These are phyloP conservation scores for Hypomontagnella submonticulosa DNA, from an alignment of 495 filamentous ascomycete species.

Conservation along the genomic window DNA sequence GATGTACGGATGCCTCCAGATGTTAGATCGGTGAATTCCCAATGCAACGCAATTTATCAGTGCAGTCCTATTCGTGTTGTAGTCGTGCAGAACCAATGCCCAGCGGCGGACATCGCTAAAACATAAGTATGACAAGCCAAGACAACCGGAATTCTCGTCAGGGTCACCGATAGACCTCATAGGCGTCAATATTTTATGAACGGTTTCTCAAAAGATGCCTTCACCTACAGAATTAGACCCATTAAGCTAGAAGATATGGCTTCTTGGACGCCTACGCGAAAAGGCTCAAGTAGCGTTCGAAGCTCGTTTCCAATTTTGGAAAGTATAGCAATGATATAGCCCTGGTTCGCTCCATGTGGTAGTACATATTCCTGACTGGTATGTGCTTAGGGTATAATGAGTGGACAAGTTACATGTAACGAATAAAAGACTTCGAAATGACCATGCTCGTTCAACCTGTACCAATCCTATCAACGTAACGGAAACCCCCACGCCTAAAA, in stretches of 20 bases:
- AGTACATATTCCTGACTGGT: slow-evolving; percentile 24
- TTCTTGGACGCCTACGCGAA: slow-evolving; percentile 21
- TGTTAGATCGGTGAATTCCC: not conserved
- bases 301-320: slow-evolving; percentile 45
- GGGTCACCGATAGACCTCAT: not conserved
- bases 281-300: slow-evolving; percentile 29
- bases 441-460: slow-evolving; percentile 9
- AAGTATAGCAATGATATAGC: slow-evolving; percentile 38
- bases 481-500: slow-evolving; percentile 42
- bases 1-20: not conserved
- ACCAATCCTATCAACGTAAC: slow-evolving; percentile 39
- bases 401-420: slow-evolving; percentile 18
- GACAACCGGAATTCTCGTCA: slow-evolving; percentile 17
- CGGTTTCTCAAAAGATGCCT: slow-evolving; percentile 9
- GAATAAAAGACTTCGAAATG: slow-evolving; percentile 17
- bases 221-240: slow-evolving; percentile 8
- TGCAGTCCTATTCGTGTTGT: slow-evolving; percentile 3
- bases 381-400: slow-evolving; percentile 20
- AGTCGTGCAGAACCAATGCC: slow-evolving; percentile 4
- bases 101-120: slow-evolving; percentile 20
- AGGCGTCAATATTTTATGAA: slow-evolving; percentile 31
- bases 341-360: not conserved
- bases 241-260: slow-evolving; percentile 23
- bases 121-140: slow-evolving; percentile 32
- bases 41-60: not conserved